Base-by-base conservation (phyloP, 1,284 basidiomycete genomes). In the Moesziomyces sp. region DNA sequence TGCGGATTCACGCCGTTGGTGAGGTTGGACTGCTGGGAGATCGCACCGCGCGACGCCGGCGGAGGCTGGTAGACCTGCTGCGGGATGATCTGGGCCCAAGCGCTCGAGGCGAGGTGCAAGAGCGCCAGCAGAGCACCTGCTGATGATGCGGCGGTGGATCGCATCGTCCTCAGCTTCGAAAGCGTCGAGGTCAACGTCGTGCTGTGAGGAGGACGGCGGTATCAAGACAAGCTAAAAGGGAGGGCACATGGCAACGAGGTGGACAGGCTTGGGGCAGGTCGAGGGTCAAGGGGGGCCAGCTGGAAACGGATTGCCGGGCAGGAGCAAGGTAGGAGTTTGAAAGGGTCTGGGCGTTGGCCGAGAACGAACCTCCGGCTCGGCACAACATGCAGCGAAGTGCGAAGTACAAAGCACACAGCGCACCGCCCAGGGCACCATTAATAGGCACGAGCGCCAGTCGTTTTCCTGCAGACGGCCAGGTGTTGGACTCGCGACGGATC, bases 1-100 rank as follows among this genome's bases (percentile, higher is more conserved):
- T 94, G 92, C 3, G 70, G 58, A 19, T 76, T 75, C 47, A 71
- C 52, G 14, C 55, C 55, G 34, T 72, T 54, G 56, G 70, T 62
- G 28, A 63, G 54, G n/a, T 66, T 67, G 35, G 58, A 58, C 21
- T 55, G 48, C 21, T 66, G 60, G 13, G 63, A 63, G 14, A 63
- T 48, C n/a, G 58, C 52, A 5, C 67, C 72, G 18, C 23, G 44
- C 13, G 67, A 59, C 6, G 67, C 59, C 19, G 58, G 43, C 2
- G 63, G 72, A 42, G 72, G 72, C 21, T 62, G 30, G 42, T 66
- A 75, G 1, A 64, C 47, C 13, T 40, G 45, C 30, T 53, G 38
- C 19, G 67, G 58, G n/a, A 63, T 23, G 28, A 71, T 70, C 38
- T 75, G 72, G n/a, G 72, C 67, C 10, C 38, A 10, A 30, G 30